Evolutionary conservation across 805 yeast species (phyloP).

Genomic region (Torulaspora delbrueckii): DNA sequence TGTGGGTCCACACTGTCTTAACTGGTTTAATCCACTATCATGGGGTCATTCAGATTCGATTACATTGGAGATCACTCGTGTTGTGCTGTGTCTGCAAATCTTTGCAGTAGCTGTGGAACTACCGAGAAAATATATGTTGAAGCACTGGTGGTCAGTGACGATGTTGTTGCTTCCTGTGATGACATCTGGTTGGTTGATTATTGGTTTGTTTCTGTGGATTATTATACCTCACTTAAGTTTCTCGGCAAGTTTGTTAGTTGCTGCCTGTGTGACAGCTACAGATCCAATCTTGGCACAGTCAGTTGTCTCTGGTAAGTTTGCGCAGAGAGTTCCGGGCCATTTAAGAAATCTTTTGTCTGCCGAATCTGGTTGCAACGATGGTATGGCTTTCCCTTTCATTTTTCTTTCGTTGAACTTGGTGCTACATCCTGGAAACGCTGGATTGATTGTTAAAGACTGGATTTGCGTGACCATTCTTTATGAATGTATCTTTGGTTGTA

Average conservation of each 20-base stretch:
- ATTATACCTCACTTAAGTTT: constrained; percentile 70
- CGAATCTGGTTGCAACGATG: constrained; percentile 86
- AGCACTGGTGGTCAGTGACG: constrained; percentile 74
- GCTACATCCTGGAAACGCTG: constrained; percentile 57
- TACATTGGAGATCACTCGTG: constrained; percentile 77
- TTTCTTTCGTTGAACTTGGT: constrained; percentile 63
- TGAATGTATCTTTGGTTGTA: constrained; percentile 75
- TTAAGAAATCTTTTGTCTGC: constrained; percentile 77
- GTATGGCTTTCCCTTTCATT: constrained; percentile 93
- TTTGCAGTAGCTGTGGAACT: constrained; percentile 93
- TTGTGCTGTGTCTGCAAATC: constrained; percentile 80
- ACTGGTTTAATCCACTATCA: constrained; percentile 74
- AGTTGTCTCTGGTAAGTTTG: constrained; percentile 87
- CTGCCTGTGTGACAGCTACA: constrained; percentile 91
- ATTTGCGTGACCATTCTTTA: constrained; percentile 67
- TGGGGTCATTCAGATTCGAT: constrained; percentile 86
- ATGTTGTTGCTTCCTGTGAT: constrained; percentile 77
- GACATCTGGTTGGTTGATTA: constrained; percentile 85
- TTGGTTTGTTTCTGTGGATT: constrained; percentile 74
- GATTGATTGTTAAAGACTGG: constrained; percentile 76
- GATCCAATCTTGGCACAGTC: constrained; percentile 95
- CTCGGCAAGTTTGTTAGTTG: constrained; percentile 63
- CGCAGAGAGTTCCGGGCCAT: constrained; percentile 89
- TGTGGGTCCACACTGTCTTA: constrained; percentile 79
- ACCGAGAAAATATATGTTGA: constrained; percentile 82